Conservation (phyloP, 306 rosid genomes). For the Pueraria montana region DNA sequence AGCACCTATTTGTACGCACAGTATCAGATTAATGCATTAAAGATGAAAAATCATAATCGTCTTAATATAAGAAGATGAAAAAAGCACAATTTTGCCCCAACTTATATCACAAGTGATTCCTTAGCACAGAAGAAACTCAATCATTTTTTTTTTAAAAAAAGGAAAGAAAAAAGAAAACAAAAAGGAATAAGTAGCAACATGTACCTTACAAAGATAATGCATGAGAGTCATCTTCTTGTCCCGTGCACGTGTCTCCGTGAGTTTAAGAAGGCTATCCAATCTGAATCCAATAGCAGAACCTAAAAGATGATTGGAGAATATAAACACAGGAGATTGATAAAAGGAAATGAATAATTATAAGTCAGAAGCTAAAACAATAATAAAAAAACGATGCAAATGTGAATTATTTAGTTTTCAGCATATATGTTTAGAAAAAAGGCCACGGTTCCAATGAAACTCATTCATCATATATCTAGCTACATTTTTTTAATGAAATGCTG, state of each 20-base stretch:
- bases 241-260: constrained; percentile 82
- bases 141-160: not conserved
- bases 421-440: constrained; percentile 11
- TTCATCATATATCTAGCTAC: constrained; percentile 30
- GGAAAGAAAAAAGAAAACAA: not conserved
- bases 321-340: constrained; percentile 15
- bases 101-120: constrained; percentile 30
- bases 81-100: constrained; percentile 24
- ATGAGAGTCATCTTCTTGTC: constrained; percentile 90
- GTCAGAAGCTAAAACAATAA: constrained; percentile 12
- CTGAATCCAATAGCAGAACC: constrained; percentile 90
- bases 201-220: constrained; percentile 96
- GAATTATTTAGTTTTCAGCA: constrained; percentile 17
- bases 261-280: constrained; percentile 93
- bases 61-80: constrained; percentile 33
- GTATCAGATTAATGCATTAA: constrained; percentile 35
- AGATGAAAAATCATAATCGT: constrained; percentile 18
- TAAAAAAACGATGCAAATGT: constrained; percentile 11
- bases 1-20: constrained; percentile 66
- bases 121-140: constrained; percentile 9
- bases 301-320: constrained; percentile 45
- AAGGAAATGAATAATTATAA: constrained; percentile 26
- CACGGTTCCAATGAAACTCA: not conserved
- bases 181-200: constrained; percentile 36
- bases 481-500: constrained; percentile 16